These are phyloP conservation scores for Rhododendron griersonianum DNA, from an alignment of 148 eudicot genomes.

Conservation along the genomic window DNA sequence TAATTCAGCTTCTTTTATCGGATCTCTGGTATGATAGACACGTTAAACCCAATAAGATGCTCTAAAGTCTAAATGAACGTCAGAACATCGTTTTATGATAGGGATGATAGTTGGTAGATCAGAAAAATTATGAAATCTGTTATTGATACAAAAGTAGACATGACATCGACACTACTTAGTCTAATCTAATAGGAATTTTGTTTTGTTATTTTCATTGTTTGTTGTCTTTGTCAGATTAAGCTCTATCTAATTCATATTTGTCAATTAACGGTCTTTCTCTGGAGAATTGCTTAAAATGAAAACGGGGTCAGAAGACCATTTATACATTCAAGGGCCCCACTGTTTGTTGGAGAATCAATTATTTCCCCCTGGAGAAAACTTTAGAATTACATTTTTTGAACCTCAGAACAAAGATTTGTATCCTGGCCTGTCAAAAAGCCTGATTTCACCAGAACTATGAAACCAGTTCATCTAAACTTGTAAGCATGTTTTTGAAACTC, in stretches of 20 bases:
- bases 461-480: not conserved
- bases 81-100: not conserved
- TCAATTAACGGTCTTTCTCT: not conserved
- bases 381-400: not conserved
- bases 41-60: not conserved
- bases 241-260: not conserved
- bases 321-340: not conserved
- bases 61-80: not conserved
- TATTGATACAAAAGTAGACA: not conserved
- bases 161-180: not conserved
- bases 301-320: no score
- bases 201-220: not conserved
- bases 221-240: not conserved
- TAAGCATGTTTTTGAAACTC: not conserved
- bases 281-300: not conserved
- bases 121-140: not conserved
- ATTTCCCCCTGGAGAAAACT: not conserved
- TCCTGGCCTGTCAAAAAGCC: not conserved
- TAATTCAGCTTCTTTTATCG: not conserved
- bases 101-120: not conserved
- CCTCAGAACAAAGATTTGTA: not conserved
- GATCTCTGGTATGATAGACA: not conserved
- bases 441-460: not conserved
- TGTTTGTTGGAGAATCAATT: not conserved
- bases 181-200: not conserved